Percentiles rank a stretch among this genome's conserved stretches.
Conservation (phyloP, 257 asterid species). For the Nicotiana benthamiana region DNA sequence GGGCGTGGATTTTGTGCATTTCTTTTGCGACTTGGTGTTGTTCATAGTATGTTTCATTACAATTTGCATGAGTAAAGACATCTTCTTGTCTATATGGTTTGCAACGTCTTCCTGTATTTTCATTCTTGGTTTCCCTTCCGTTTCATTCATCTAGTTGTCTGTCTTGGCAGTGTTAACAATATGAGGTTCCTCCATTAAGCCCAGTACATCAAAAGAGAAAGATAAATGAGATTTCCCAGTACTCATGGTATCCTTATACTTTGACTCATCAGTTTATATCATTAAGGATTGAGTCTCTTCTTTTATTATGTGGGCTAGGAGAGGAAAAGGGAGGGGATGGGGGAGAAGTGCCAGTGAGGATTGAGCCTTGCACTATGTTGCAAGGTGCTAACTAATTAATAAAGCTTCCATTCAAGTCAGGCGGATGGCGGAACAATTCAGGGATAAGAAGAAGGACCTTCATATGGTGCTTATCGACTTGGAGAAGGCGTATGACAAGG, state of each 20-base stretch:
- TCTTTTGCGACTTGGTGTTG: background rate
- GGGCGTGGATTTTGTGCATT: background rate
- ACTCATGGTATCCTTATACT: background rate
- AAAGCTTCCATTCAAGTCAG: background rate
- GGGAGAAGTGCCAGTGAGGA: background rate
- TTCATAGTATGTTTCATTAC: background rate
- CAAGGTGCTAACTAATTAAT: background rate
- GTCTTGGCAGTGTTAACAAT: background rate
- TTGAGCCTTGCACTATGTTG: background rate
- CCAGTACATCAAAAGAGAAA: background rate
- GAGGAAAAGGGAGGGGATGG: background rate
- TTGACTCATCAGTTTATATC: background rate
- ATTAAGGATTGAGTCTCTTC: background rate
- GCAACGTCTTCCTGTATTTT: background rate
- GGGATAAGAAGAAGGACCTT: too few species aligned
- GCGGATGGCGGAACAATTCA: too few species aligned
- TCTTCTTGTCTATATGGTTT: background rate
- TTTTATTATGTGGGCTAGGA: background rate
- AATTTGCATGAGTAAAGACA: background rate
- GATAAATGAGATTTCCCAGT: background rate
- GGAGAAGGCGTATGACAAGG: too few species aligned
- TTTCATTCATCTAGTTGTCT: background rate
- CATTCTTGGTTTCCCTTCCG: background rate
- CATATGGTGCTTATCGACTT: too few species aligned
- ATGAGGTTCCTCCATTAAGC: background rate